Evolutionary conservation across 2,329 filamentous ascomycete genomes (phyloP), one percentile per base, ranked within the genome.

Genomic region (Aureobasidium pullulans): DNA sequence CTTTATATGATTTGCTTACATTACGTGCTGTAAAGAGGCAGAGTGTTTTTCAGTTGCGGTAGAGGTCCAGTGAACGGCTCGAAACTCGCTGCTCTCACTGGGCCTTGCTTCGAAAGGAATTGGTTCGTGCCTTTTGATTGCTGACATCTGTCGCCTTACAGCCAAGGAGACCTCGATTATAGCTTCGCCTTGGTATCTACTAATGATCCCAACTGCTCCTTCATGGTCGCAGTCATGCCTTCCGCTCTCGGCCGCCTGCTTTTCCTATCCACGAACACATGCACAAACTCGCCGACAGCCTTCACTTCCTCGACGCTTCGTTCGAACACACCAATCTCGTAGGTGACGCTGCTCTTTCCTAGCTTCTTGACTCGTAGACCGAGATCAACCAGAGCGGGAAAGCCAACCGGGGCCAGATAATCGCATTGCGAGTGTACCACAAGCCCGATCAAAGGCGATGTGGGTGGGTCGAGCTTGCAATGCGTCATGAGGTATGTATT

Each of bases 311-410:
- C 84, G 2, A 85, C 76, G 0, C 87, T 89, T 61, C 83, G 80
- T 69, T 90, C 86, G 68, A 96, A 97, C 1, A 97, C 80, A 0
- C 85, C 94, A 61, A 96, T 84, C 70, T 97, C 93, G 69, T 96
- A 97, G 11, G 85, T 89, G 8, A 96, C 91, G 68, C 90, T 96
- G 29, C 89, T 90, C 65, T 84, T 88, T 4, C 92, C 91, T 7
- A 97, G 80, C 72, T 87, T 92, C 65, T 87, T 88, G 37, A 96
- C 90, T 11, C 91, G 82, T 44, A 97, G 73, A 1, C 86, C 89
- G 4, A 96, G 79, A 66, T 96, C 90, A 0, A 95, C 82, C 3
- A 91, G 80, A 37, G 87, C 86, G 0, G 93, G 93, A 67, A 93
- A 96, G 3, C 86, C 83, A 43, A 94, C 84, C 0, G 88, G 87